These are phyloP conservation scores for Fusarium musae DNA, from an alignment of 2,329 filamentous ascomycete species.

Conservation along the genomic window DNA sequence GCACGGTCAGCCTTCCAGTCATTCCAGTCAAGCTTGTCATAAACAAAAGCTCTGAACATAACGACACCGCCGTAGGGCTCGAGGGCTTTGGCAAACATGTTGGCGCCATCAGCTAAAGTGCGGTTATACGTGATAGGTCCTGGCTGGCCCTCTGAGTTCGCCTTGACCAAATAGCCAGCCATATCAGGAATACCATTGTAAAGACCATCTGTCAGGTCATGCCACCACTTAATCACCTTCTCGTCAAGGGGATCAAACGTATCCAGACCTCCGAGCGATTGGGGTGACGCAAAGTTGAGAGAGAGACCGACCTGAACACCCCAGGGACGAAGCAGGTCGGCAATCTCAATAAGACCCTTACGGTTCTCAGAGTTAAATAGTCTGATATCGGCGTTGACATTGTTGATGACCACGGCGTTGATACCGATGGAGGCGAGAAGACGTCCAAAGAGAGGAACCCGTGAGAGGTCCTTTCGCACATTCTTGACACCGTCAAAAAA, in stretches of 20 bases:
- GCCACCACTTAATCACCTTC: constrained; percentile 71
- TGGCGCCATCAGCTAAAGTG: constrained; percentile 62
- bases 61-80: constrained; percentile 69
- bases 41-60: constrained; percentile 79
- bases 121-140: constrained; percentile 76
- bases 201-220: constrained; percentile 66
- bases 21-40: constrained; percentile 69
- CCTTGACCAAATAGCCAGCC: constrained; percentile 76
- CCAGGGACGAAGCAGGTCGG: constrained; percentile 73
- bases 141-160: constrained; percentile 77
- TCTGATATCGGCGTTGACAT: constrained; percentile 74
- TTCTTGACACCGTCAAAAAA: constrained; percentile 68
- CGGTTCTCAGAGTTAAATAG: constrained; percentile 67
- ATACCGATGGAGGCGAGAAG: constrained; percentile 73
- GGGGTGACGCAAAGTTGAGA: constrained; percentile 74
- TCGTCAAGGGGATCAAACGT: constrained; percentile 74
- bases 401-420: constrained; percentile 76
- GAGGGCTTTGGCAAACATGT: constrained; percentile 69
- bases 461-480: constrained; percentile 68
- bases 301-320: constrained; percentile 74
- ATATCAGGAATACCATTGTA: constrained; percentile 73
- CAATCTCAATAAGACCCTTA: constrained; percentile 69
- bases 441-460: constrained; percentile 71
- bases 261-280: constrained; percentile 62
- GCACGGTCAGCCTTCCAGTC: constrained; percentile 67